Evolutionary conservation across 1,284 basidiomycete genomes (phyloP).

Genomic region (Phenoliferia sp.): DNA sequence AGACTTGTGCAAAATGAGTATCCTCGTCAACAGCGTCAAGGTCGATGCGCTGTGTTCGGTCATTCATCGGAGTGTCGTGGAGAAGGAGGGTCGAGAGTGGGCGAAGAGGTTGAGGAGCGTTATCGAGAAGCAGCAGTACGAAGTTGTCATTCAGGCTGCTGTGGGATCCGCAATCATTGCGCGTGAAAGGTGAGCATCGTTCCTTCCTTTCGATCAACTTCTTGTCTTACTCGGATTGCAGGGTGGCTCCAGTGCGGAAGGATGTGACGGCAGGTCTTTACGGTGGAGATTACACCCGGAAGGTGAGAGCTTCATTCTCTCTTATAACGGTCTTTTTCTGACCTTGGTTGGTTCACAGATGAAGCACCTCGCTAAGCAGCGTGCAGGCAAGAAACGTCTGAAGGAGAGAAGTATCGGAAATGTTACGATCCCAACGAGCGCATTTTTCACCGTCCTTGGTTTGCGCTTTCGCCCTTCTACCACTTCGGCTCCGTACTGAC

Average conservation of each 20-base stretch:
- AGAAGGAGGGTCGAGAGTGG: slow-evolving; percentile 70
- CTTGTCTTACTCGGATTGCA: background rate
- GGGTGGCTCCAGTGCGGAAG: slow-evolving; percentile 76
- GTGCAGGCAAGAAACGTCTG: slow-evolving; percentile 80
- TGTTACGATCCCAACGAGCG: slow-evolving; percentile 25
- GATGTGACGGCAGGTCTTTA: slow-evolving; percentile 57
- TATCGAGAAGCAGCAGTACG: slow-evolving; percentile 87
- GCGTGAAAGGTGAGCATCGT: slow-evolving; percentile 57
- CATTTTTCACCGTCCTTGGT: slow-evolving; percentile 23
- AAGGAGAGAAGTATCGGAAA: slow-evolving; percentile 48
- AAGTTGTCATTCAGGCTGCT: slow-evolving; percentile 53
- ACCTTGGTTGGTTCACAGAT: slow-evolving; percentile 42
- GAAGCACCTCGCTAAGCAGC: slow-evolving; percentile 88
- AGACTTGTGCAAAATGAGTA: slow-evolving; percentile 81
- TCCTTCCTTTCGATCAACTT: background rate
- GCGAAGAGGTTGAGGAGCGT: slow-evolving; percentile 82
- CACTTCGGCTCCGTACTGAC: background rate
- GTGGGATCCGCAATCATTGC: slow-evolving; percentile 84
- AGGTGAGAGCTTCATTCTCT: slow-evolving; percentile 6
- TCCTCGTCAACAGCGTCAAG: slow-evolving; percentile 77
- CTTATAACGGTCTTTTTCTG: background rate
- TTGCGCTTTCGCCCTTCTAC: no score
- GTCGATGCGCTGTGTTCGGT: slow-evolving; percentile 83
- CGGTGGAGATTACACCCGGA: slow-evolving; percentile 29
- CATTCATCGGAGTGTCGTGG: slow-evolving; percentile 65